Evolutionary conservation across 495 filamentous ascomycete genomes (phyloP), one percentile per base, ranked within the genome.

Genomic region (Letharia columbiana): DNA sequence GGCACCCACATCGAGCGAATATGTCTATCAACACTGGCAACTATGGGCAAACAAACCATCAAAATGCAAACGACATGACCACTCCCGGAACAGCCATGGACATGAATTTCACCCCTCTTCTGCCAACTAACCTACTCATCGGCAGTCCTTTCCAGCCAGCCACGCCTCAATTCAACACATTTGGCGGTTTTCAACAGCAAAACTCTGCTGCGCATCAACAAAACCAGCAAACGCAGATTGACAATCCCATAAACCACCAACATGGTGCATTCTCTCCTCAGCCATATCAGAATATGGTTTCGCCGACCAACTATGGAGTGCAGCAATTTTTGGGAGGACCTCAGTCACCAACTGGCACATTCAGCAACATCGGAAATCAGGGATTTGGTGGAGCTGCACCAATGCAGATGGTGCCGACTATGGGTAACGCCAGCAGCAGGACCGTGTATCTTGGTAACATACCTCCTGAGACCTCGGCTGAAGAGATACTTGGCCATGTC

Each of bases 371-470:
- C 71, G 81, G 76, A 18, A 80, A 75, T 68, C 81, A 84, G 42
- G 76, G 79, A n/a, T 78, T 83, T 69, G 85, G 82, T 31, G 86
- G 82, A 66, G 83, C 84, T 35, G 87, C 88, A 31, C 85, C 91
- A 28, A 87, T 96, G 69, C 82, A 86, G 20, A 81, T 91, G 75
- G 81, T 83, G 2, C 88, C 91, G 33, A 90, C 89, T 60, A 82
- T 94, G 65, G 82, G 96, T 28, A 92, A 91, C 15, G 91, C 91
- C 20, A 98, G 91, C 33, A 97, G 92, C 79, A 84, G 94, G 61
- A 98, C 95, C 10, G 95, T 98, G 60, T 98, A 98, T 70, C 82
- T 98, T 59, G 94, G 94, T 62, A 98, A 98, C 75, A 98, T 98
- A 66, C 94, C 94, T 44, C 90, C 92, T 31, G 94, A 98, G 80